Conservation (phyloP, 2,329 filamentous ascomycete species). For the Penicillium crustosum region DNA sequence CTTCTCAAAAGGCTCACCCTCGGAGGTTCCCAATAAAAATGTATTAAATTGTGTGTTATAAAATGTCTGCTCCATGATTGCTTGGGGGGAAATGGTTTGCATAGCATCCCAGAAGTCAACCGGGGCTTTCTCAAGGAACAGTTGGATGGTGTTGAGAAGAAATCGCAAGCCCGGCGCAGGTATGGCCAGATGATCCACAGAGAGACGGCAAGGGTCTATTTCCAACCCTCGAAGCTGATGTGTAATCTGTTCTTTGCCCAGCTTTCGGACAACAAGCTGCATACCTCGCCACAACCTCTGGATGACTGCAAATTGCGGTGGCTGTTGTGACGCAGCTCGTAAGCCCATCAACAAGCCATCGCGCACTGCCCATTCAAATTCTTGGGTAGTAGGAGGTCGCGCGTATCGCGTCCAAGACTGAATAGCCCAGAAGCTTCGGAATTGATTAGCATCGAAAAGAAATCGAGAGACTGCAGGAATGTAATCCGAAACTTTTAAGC, state of each 20-base stretch:
- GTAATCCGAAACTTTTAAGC: slow-evolving; percentile 72
- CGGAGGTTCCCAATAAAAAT: slow-evolving; percentile 51
- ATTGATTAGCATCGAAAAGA: slow-evolving; percentile 70
- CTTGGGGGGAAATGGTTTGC: slow-evolving; percentile 73
- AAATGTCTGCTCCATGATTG: slow-evolving; percentile 81
- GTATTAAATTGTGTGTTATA: slow-evolving; percentile 66
- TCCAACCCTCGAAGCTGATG: slow-evolving; percentile 78
- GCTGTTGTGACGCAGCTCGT: slow-evolving; percentile 58
- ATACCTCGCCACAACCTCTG: slow-evolving; percentile 78
- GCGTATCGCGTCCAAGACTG: slow-evolving; percentile 67
- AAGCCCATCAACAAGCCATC: slow-evolving; percentile 70
- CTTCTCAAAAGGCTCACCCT: slow-evolving; percentile 54
- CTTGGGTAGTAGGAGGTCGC: slow-evolving; percentile 63
- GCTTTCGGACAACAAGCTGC: slow-evolving; percentile 67
- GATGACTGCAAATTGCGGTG: slow-evolving; percentile 55
- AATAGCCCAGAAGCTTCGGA: slow-evolving; percentile 66
- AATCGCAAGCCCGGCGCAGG: slow-evolving; percentile 63
- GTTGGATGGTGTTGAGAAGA: slow-evolving; percentile 68
- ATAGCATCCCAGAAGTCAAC: slow-evolving; percentile 86
- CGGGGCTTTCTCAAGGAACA: slow-evolving; percentile 71
- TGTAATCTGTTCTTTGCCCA: slow-evolving; percentile 72
- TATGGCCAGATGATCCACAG: slow-evolving; percentile 66
- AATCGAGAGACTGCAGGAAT: slow-evolving; percentile 83
- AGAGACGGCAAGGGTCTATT: slow-evolving; percentile 61
- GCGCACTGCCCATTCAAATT: slow-evolving; percentile 86